Percentiles rank a stretch among this genome's conserved stretches.
Conservation (phyloP, 768 basidiomycete species). For the Leccinum barrowsii region DNA sequence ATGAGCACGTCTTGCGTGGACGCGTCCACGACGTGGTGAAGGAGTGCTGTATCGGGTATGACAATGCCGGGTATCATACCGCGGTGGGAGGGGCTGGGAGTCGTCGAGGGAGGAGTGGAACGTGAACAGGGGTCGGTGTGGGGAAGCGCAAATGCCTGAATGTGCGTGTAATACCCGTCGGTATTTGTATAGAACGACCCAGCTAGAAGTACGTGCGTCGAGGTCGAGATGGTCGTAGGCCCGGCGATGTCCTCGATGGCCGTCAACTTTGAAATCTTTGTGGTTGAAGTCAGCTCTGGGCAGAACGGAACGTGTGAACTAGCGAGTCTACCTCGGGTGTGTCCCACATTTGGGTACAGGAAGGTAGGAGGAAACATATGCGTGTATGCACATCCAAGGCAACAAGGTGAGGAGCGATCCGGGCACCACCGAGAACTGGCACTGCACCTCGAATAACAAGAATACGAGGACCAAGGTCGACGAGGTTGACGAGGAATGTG, state of each 20-base stretch:
- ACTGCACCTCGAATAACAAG: conserved; percentile 2
- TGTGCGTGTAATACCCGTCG: conserved; percentile 1
- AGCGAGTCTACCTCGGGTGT: conserved; percentile 1
- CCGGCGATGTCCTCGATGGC: background rate
- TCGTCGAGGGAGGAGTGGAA: background rate
- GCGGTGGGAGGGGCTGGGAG: conserved; percentile 8
- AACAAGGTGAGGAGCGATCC: background rate
- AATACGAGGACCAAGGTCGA: conserved; percentile 18
- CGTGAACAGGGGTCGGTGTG: background rate
- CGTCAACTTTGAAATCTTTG: background rate
- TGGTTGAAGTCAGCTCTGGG: background rate
- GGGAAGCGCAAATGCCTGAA: conserved; percentile 16
- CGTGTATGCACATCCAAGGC: conserved; percentile 17
- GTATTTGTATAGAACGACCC: background rate
- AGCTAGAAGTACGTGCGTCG: conserved; percentile 16
- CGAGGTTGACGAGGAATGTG: background rate
- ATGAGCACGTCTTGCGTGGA: conserved; percentile 10
- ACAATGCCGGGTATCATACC: conserved; percentile 4
- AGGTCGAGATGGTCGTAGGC: conserved; percentile 13
- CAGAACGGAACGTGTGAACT: background rate
- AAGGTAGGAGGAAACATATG: conserved; percentile 1
- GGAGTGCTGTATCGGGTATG: background rate
- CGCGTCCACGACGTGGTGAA: conserved; percentile 8
- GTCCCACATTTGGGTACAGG: background rate
- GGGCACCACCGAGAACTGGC: background rate